phyloP scores from a whole-genome alignment of 371 early-diverging fungal genomes.

The Syncephalastrum racemosum region DNA sequence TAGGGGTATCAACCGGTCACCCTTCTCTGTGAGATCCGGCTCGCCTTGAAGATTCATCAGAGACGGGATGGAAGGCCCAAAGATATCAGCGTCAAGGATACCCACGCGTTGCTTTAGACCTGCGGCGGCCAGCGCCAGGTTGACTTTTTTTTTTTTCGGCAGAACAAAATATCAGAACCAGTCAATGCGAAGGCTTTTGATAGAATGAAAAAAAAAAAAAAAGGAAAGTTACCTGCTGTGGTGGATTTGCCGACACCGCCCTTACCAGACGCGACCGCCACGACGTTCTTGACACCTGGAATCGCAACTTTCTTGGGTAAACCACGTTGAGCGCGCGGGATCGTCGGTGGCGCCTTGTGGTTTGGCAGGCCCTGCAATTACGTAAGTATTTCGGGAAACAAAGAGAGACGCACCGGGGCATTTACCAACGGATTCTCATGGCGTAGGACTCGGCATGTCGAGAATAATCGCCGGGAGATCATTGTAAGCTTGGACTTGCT shows the following conservation, averaged over 20 bases:
- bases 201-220: no score
- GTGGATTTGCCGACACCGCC: conserved; percentile 93
- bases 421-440: conserved; percentile 67
- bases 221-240: conserved; percentile 79
- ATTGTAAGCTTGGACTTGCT: neutral
- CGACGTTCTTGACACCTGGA: conserved; percentile 65
- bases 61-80: conserved; percentile 87
- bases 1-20: conserved; percentile 69
- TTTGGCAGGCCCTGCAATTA: conserved; percentile 35
- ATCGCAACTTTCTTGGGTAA: conserved; percentile 68
- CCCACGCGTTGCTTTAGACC: conserved; percentile 65
- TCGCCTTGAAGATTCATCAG: conserved; percentile 82
- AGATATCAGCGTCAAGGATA: conserved; percentile 89
- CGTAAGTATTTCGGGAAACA: neutral
- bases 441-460: conserved; percentile 29
- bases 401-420: neutral
- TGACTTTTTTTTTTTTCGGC: no score
- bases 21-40: conserved; percentile 64
- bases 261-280: conserved; percentile 88
- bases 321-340: conserved; percentile 64
- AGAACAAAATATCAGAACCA: conserved; percentile 1
- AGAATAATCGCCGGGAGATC: conserved; percentile 34
- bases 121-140: conserved; percentile 75
- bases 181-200: no score
- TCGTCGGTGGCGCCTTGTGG: conserved; percentile 42